Evolutionary conservation across 2,329 filamentous ascomycete genomes (phyloP).

Genomic region (Falciphora oryzae): DNA sequence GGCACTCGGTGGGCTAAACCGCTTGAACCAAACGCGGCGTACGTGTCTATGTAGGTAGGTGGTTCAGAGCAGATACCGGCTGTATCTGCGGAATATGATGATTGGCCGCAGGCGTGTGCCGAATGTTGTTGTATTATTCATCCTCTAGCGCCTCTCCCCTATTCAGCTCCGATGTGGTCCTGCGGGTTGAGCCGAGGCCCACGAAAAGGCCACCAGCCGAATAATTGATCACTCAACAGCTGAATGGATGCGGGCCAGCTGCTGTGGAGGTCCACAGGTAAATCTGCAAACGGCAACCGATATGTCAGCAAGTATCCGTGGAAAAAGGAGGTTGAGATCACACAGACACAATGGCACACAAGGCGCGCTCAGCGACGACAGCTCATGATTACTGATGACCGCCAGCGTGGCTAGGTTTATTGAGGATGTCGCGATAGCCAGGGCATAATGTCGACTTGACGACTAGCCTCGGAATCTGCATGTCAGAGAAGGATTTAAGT

Average conservation of each 20-base stretch:
- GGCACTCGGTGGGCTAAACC: too few relatives aligned
- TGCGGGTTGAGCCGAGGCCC: neutral
- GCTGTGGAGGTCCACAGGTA: neutral
- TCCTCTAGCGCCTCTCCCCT: too few relatives aligned
- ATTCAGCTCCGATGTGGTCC: too few relatives aligned
- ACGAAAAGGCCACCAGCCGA: neutral
- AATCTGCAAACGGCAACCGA: neutral
- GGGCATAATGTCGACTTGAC: neutral
- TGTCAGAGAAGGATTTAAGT: neutral
- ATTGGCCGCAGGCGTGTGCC: neutral
- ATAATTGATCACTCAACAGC: neutral
- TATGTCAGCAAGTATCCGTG: neutral
- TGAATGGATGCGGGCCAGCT: too few relatives aligned
- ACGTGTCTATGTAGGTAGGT: too few relatives aligned
- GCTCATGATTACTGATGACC: neutral
- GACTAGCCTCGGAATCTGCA: too few relatives aligned
- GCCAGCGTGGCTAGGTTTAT: neutral
- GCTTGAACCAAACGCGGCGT: too few relatives aligned
- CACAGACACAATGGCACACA: neutral
- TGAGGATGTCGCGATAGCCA: neutral
- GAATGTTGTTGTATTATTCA: neutral
- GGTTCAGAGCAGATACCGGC: too few relatives aligned
- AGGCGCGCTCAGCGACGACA: neutral
- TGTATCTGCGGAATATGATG: neutral
- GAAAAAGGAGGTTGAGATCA: neutral